Conservation (phyloP, 106 monocot genomes). For the Phalaenopsis aphrodite region DNA sequence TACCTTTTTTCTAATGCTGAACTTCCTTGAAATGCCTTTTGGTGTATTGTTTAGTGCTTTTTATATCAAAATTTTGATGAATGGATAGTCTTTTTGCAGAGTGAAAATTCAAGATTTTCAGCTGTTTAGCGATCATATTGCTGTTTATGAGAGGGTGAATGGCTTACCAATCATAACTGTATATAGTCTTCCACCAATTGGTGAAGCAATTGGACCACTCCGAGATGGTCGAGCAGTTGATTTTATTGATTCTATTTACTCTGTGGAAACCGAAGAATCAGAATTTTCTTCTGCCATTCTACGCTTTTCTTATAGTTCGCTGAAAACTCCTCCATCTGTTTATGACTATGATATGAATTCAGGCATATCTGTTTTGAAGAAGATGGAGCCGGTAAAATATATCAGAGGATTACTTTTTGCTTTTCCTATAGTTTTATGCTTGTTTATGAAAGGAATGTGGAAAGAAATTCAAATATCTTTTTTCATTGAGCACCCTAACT, state of each 20-base stretch:
- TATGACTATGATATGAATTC: conserved; percentile 67
- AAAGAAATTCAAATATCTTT: too few relatives aligned
- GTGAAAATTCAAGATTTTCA: conserved; percentile 55
- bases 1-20: too few relatives aligned
- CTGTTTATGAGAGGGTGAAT: conserved; percentile 53
- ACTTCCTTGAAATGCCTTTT: too few relatives aligned
- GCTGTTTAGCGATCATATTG: conserved; percentile 53
- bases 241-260: conserved; percentile 61
- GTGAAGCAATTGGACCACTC: conserved; percentile 33
- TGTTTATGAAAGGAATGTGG: too few relatives aligned
- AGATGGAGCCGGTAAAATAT: conserved; percentile 39
- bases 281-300: conserved; percentile 47
- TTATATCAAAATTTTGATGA: not conserved
- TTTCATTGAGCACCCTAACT: too few relatives aligned
- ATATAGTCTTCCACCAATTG: conserved; percentile 46
- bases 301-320: conserved; percentile 58
- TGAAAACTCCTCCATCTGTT: conserved; percentile 49
- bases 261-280: conserved; percentile 45
- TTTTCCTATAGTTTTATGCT: not conserved
- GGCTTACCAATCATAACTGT: conserved; percentile 52
- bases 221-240: conserved; percentile 26
- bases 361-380: conserved; percentile 55
- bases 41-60: not conserved
- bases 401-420: not conserved
- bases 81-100: conserved; percentile 23